Evolutionary conservation across 1,284 basidiomycete genomes (phyloP).

Genomic region (Cryptococcus sp.): DNA sequence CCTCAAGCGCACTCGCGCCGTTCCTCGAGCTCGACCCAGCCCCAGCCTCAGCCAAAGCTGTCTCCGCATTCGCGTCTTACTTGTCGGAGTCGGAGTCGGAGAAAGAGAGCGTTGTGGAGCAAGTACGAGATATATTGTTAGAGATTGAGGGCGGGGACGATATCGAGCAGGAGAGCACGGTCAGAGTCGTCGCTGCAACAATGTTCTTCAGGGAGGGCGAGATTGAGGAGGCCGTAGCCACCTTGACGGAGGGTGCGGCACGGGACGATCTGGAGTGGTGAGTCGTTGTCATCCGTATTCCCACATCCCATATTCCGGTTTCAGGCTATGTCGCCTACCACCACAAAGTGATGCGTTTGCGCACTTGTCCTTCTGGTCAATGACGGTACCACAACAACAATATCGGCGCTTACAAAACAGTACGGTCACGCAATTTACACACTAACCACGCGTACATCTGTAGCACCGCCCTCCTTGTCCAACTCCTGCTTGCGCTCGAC

Average conservation of each 20-base stretch:
- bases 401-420: too few species aligned
- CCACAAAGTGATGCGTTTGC: too few species aligned
- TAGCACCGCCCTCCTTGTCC: conserved; percentile 77
- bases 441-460: not conserved
- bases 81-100: conserved; percentile 38
- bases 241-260: conserved; percentile 68
- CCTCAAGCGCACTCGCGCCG: conserved; percentile 58
- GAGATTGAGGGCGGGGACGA: conserved; percentile 75
- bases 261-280: conserved; percentile 83
- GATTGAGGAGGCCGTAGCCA: conserved; percentile 86
- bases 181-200: conserved; percentile 76
- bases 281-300: conserved; percentile 40
- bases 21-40: conserved; percentile 57
- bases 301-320: not conserved
- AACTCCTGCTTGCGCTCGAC: conserved; percentile 81
- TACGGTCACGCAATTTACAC: not conserved
- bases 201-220: conserved; percentile 81
- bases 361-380: too few species aligned
- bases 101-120: conserved; percentile 66
- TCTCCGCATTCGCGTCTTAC: conserved; percentile 69
- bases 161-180: conserved; percentile 65
- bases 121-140: conserved; percentile 77
- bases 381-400: too few species aligned
- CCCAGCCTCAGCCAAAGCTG: conserved; percentile 69
- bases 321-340: too few species aligned